Evolutionary conservation across 2,329 filamentous ascomycete species (phyloP).

Genomic region (Cladosporium sp.): DNA sequence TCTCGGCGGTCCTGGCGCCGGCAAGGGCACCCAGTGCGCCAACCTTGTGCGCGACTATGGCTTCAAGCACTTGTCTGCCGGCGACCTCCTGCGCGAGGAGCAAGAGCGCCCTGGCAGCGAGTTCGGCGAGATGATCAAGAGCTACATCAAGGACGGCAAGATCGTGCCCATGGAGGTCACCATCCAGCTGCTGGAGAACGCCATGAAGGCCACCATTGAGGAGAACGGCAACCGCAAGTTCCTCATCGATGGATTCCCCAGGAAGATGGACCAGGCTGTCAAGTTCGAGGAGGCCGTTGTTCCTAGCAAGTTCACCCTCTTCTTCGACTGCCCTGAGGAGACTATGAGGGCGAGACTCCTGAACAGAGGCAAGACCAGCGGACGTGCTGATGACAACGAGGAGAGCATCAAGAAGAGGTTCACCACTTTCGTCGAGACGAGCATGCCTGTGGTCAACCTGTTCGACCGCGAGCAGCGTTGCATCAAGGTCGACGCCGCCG

Average conservation of each 20-base stretch:
- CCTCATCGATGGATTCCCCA: constrained; percentile 79
- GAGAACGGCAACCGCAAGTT: constrained; percentile 67
- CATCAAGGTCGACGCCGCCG: constrained; percentile 74
- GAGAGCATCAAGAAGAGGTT: constrained; percentile 97
- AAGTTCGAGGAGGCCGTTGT: constrained; percentile 92
- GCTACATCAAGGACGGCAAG: constrained; percentile 88
- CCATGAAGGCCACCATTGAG: constrained; percentile 72
- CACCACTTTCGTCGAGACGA: constrained; percentile 88
- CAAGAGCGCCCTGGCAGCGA: constrained; percentile 82
- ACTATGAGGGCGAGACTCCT: constrained; percentile 83
- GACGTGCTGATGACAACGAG: constrained; percentile 87
- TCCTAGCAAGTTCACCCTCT: constrained; percentile 79
- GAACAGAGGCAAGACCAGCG: constrained; percentile 89
- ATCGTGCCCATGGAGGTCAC: constrained; percentile 99
- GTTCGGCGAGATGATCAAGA: constrained; percentile 89
- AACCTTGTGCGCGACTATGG: constrained; percentile 83
- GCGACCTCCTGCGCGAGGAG: constrained; percentile 90
- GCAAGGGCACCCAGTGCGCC: constrained; percentile 94
- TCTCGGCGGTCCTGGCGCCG: constrained; percentile 90
- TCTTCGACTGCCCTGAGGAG: constrained; percentile 89
- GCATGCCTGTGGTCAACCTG: constrained; percentile 93
- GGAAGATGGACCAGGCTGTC: constrained; percentile 94
- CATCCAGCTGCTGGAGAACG: constrained; percentile 87
- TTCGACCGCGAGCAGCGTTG: constrained; percentile 77
- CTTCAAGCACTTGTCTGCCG: constrained; percentile 91